Conservation (phyloP, 2,329 filamentous ascomycete species). For the Exophiala oligosperma region DNA sequence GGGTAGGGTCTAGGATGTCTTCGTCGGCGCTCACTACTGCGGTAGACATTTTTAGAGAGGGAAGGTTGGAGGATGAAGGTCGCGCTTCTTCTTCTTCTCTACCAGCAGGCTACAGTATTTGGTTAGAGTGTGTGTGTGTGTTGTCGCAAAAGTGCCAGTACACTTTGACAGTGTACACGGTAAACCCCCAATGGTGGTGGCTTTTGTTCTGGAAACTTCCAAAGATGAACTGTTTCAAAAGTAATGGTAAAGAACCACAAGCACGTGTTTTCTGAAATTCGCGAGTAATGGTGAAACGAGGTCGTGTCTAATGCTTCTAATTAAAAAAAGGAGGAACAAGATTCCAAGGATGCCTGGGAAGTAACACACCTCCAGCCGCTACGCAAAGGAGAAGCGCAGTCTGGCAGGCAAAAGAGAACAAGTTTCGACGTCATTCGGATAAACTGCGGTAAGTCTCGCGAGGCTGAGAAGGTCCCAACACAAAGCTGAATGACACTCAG, state of each 20-base stretch:
- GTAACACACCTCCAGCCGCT: background rate
- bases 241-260: background rate
- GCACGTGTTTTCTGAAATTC: no score
- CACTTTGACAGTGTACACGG: no score
- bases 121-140: background rate
- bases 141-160: background rate
- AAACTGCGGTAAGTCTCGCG: background rate
- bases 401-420: background rate
- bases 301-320: no score
- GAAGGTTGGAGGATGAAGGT: background rate
- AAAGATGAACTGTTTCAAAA: background rate
- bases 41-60: conserved; percentile 32
- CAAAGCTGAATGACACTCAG: no score
- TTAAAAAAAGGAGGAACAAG: background rate
- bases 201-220: background rate
- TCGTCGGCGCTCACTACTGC: conserved; percentile 55
- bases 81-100: no score
- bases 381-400: background rate
- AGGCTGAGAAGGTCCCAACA: background rate
- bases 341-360: background rate
- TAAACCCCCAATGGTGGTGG: no score
- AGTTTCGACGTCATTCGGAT: background rate
- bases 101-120: no score
- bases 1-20: conserved; percentile 82
- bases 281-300: no score